Conservation (phyloP, 2,329 filamentous ascomycete genomes). For the Arachnomyces sp. region DNA sequence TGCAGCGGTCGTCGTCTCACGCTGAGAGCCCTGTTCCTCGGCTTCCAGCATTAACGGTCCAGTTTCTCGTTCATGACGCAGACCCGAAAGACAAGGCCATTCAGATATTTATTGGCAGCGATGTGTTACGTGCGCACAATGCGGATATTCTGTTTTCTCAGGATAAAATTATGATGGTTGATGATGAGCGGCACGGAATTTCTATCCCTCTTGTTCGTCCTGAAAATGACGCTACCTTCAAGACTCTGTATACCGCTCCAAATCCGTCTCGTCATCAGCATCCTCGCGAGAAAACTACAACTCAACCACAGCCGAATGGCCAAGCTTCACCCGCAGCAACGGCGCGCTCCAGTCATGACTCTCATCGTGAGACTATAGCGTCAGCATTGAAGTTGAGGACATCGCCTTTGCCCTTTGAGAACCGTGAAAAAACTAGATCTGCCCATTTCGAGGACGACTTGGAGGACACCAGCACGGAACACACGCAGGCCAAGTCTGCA, state of each 20-base stretch:
- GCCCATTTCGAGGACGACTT: constrained; percentile 11
- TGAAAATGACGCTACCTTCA: constrained; percentile 77
- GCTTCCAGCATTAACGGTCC: constrained; percentile 71
- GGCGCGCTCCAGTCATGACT: constrained; percentile 19
- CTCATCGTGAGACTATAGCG: constrained; percentile 16
- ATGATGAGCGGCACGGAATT: constrained; percentile 77
- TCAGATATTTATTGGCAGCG: constrained; percentile 83
- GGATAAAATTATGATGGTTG: constrained; percentile 79
- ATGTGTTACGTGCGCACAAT: constrained; percentile 75
- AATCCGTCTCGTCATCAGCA: constrained; percentile 10
- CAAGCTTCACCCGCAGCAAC: constrained; percentile 24
- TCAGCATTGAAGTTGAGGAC: constrained; percentile 20
- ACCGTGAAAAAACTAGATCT: constrained; percentile 14
- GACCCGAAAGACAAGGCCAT: constrained; percentile 50
- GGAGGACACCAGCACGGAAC: constrained; percentile 11
- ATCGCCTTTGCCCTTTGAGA: constrained; percentile 18
- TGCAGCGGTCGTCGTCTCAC: constrained; percentile 63
- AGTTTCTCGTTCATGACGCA: constrained; percentile 63
- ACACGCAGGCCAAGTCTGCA: constrained; percentile 17
- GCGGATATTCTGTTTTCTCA: constrained; percentile 89
- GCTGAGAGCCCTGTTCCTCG: constrained; percentile 67
- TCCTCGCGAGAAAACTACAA: constrained; percentile 5
- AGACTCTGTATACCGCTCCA: constrained; percentile 59
- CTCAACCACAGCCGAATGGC: constrained; percentile 14
- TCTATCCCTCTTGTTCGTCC: constrained; percentile 88